phyloP scores from a whole-genome alignment of 768 basidiomycete genomes.

The Serendipita indica region DNA sequence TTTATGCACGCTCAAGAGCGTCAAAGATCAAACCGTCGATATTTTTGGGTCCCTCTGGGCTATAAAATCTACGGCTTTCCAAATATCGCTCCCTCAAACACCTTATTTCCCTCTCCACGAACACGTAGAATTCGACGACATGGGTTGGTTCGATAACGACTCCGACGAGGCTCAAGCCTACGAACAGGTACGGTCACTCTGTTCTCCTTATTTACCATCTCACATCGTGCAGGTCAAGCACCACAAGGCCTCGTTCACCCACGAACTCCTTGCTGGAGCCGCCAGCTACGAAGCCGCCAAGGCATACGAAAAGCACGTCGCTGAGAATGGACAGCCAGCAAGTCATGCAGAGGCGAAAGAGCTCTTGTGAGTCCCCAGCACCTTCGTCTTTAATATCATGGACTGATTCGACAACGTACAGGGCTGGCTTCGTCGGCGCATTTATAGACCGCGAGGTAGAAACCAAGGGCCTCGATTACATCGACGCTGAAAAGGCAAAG shows the following conservation, averaged over 20 bases:
- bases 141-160: conserved; percentile 32
- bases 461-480: conserved; percentile 41
- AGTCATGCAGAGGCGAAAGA: conserved; percentile 45
- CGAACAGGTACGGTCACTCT: conserved; percentile 22
- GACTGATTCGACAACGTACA: conserved; percentile 3
- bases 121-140: conserved; percentile 15
- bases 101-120: background rate
- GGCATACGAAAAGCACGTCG: conserved; percentile 42
- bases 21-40: too few relatives aligned
- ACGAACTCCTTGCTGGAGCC: conserved; percentile 54
- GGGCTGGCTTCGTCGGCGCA: conserved; percentile 38
- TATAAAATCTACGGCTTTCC: too few relatives aligned
- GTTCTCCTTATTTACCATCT: background rate
- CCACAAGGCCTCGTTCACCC: conserved; percentile 27
- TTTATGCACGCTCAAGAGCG: too few relatives aligned
- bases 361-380: conserved; percentile 31
- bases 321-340: conserved; percentile 32
- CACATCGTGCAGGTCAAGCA: background rate
- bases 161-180: conserved; percentile 31
- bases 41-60: too few relatives aligned
- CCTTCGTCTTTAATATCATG: background rate
- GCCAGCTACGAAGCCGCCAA: conserved; percentile 47
- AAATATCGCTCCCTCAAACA: background rate
- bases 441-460: conserved; percentile 42
- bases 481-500: conserved; percentile 33